A percentile compares a stretch with the other conserved stretches of the same genome.
Evolutionary conservation across 306 rosid species (phyloP).

Genomic region (Oemleria cerasiformis): DNA sequence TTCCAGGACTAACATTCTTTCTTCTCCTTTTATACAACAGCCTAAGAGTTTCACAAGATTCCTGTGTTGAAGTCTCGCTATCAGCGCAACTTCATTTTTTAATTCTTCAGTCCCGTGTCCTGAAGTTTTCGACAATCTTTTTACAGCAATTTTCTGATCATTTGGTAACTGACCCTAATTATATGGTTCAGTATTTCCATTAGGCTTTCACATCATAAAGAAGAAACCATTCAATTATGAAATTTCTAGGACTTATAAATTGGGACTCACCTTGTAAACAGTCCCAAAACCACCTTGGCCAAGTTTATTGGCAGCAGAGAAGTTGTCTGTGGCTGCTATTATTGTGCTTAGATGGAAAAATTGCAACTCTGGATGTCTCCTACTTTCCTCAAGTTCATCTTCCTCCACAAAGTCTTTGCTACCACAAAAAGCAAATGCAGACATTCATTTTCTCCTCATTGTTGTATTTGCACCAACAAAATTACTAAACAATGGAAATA

Average conservation of each 20-base stretch:
- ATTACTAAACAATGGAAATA: not conserved
- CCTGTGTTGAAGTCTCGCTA: constrained; percentile 58
- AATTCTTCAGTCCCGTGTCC: constrained; percentile 58
- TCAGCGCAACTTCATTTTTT: constrained; percentile 49
- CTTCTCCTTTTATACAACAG: constrained; percentile 40
- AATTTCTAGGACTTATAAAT: not conserved
- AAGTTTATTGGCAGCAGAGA: constrained; percentile 13
- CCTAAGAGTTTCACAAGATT: constrained; percentile 64
- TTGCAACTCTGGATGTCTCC: not conserved
- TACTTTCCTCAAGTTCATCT: constrained; percentile 10
- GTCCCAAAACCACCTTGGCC: constrained; percentile 28
- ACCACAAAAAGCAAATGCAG: not conserved
- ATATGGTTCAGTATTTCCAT: not conserved
- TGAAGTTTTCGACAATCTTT: constrained; percentile 47
- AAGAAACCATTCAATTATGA: not conserved
- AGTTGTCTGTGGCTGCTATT: constrained; percentile 9
- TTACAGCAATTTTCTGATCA: constrained; percentile 27
- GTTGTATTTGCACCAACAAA: not conserved
- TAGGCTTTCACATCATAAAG: not conserved
- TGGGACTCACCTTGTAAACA: constrained; percentile 15
- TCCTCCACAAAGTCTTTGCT: not conserved
- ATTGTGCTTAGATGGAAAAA: constrained; percentile 10
- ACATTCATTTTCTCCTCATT: not conserved
- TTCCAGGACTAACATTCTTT: constrained; percentile 53
- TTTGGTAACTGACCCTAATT: constrained; percentile 22